Conservation (phyloP, 2,329 filamentous ascomycete species). For the Gyromitra esculenta region DNA sequence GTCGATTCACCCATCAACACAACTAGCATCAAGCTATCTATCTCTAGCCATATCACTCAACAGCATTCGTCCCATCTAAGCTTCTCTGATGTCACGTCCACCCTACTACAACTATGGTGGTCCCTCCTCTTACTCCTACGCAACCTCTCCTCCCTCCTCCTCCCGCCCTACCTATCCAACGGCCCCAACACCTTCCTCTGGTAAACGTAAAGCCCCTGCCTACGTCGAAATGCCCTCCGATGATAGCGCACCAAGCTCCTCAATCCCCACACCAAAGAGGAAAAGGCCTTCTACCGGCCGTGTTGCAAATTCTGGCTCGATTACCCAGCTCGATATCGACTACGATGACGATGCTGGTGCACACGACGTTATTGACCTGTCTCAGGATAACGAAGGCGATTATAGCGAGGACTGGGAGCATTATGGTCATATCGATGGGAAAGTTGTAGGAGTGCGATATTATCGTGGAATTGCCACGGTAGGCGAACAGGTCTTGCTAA, state of each 20-base stretch:
- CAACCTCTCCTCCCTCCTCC: conserved; percentile 1
- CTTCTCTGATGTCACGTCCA: conserved; percentile 10
- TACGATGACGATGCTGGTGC: conserved; percentile 32
- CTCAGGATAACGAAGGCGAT: conserved; percentile 10
- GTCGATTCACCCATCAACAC: neutral
- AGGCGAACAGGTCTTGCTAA: conserved; percentile 72
- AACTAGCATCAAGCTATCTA: neutral
- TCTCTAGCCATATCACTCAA: neutral
- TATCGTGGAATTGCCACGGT: conserved; percentile 71
- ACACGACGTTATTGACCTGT: conserved; percentile 30
- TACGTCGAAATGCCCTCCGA: conserved; percentile 10
- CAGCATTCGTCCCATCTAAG: neutral
- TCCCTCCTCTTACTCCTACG: conserved; percentile 1
- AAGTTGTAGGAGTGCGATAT: conserved; percentile 71
- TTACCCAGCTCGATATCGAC: conserved; percentile 20
- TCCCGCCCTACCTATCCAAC: neutral
- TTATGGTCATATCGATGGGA: conserved; percentile 57
- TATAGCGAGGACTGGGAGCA: conserved; percentile 37
- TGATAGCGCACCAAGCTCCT: neutral
- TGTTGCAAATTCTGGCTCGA: neutral
- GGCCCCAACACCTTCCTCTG: neutral
- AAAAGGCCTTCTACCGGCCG: neutral
- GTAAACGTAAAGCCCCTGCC: conserved; percentile 12
- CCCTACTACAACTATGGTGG: conserved; percentile 6
- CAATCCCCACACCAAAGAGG: neutral